These are phyloP conservation scores for Ceratocystis huliohia DNA, from an alignment of 2,329 filamentous ascomycete species.

Conservation along the genomic window DNA sequence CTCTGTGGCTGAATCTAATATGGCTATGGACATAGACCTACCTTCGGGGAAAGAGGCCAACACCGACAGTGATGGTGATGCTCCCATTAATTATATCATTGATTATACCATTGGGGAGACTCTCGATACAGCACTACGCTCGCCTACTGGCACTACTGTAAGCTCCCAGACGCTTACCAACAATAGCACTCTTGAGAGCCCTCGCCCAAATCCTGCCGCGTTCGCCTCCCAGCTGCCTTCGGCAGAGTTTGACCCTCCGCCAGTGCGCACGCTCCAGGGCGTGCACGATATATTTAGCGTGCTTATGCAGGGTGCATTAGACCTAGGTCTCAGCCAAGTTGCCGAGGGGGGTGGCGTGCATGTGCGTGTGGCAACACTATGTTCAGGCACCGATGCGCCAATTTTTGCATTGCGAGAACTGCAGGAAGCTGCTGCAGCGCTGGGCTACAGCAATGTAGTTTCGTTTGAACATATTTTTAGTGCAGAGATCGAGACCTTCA, in stretches of 20 bases:
- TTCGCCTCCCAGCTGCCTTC: background rate
- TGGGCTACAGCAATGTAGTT: conserved; percentile 29
- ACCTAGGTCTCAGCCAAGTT: conserved; percentile 23
- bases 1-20: background rate
- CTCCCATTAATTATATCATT: background rate
- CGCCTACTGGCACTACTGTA: background rate
- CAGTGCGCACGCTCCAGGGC: background rate
- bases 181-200: no score
- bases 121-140: background rate
- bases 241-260: background rate
- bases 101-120: no score
- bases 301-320: conserved; percentile 16
- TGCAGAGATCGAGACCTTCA: conserved; percentile 50
- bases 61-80: no score
- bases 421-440: conserved; percentile 30
- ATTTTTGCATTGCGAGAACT: conserved; percentile 52
- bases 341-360: conserved; percentile 25
- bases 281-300: conserved; percentile 11
- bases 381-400: conserved; percentile 66
- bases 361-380: conserved; percentile 54
- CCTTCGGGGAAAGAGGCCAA: background rate
- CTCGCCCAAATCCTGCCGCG: no score
- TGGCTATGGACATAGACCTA: background rate
- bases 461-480: conserved; percentile 45
- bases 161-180: background rate